phyloP scores from a whole-genome alignment of 768 basidiomycete genomes.

The Favolaschia claudopus region DNA sequence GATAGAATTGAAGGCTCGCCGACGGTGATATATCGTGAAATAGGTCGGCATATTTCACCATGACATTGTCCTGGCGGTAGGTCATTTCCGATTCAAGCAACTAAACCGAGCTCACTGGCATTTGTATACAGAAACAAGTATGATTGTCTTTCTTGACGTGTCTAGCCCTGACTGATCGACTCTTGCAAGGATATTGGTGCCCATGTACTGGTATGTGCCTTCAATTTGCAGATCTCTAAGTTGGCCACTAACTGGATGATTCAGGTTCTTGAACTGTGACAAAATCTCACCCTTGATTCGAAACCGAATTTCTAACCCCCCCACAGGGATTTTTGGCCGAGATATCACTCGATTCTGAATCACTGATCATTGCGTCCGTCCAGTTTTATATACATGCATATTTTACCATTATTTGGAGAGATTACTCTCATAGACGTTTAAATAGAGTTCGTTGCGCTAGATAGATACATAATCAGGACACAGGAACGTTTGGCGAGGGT shows the following conservation, averaged over 20 bases:
- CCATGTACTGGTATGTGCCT: conserved; percentile 66
- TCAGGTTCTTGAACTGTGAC: conserved; percentile 76
- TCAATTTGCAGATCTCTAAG: conserved; percentile 11
- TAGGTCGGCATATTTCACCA: conserved; percentile 76
- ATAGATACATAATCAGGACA: not conserved
- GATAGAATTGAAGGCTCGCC: not conserved
- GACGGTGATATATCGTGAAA: not conserved
- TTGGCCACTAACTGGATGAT: conserved; percentile 7
- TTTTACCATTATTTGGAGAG: not conserved
- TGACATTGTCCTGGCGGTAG: conserved; percentile 68
- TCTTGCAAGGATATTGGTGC: conserved; percentile 63
- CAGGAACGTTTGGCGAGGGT: conserved; percentile 16
- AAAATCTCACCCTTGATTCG: conserved; percentile 13
- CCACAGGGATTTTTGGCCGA: conserved; percentile 75
- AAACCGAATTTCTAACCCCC: conserved; percentile 19
- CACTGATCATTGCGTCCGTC: too few relatives aligned
- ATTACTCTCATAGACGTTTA: conserved; percentile 10
- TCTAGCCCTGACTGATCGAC: conserved; percentile 15
- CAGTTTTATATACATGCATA: not conserved
- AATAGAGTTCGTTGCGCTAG: too few relatives aligned
- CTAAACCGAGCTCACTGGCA: not conserved
- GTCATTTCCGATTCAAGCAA: not conserved
- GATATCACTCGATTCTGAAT: conserved; percentile 75
- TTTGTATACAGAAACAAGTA: conserved; percentile 22
- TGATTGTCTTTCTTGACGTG: conserved; percentile 5